Evolutionary conservation across 371 early-diverging fungal genomes (phyloP).

Genomic region (Mucor irregularis): DNA sequence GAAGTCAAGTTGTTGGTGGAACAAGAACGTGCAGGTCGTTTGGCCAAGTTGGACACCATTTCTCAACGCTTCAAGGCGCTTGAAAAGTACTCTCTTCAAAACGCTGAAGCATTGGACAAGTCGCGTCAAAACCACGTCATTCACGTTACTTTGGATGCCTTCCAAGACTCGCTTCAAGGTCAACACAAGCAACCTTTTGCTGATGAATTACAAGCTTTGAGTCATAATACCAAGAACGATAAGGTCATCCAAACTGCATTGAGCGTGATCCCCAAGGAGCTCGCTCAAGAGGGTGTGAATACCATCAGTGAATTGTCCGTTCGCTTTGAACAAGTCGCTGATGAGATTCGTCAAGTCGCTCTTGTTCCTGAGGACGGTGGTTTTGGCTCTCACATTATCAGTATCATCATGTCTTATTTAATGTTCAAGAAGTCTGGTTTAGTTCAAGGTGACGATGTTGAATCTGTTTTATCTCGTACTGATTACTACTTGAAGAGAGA

Average conservation of each 20-base stretch:
- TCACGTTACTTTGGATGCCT: constrained; percentile 46
- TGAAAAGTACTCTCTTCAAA: constrained; percentile 58
- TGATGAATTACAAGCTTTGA: constrained; percentile 65
- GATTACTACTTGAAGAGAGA: constrained; percentile 69
- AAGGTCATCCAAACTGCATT: constrained; percentile 63
- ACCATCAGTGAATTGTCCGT: constrained; percentile 68
- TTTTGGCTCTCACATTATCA: constrained; percentile 74
- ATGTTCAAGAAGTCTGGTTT: constrained; percentile 83
- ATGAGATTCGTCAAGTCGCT: constrained; percentile 72
- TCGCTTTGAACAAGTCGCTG: constrained; percentile 66
- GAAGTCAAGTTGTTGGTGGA: constrained; percentile 80
- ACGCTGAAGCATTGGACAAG: constrained; percentile 52
- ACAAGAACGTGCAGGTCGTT: constrained; percentile 83
- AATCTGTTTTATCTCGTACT: constrained; percentile 78
- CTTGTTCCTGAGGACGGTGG: constrained; percentile 85
- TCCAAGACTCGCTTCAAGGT: constrained; percentile 40
- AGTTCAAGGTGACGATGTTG: constrained; percentile 83
- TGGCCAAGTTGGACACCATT: constrained; percentile 81
- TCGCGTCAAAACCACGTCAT: constrained; percentile 52
- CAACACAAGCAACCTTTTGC: constrained; percentile 55
- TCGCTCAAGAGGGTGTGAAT: constrained; percentile 61
- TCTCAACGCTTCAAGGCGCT: constrained; percentile 73
- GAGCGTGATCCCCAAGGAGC: constrained; percentile 53
- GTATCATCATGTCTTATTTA: constrained; percentile 66
- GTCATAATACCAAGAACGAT: constrained; percentile 54